Evolutionary conservation across 495 filamentous ascomycete species (phyloP).

Genomic region (Penicillium coffeae): DNA sequence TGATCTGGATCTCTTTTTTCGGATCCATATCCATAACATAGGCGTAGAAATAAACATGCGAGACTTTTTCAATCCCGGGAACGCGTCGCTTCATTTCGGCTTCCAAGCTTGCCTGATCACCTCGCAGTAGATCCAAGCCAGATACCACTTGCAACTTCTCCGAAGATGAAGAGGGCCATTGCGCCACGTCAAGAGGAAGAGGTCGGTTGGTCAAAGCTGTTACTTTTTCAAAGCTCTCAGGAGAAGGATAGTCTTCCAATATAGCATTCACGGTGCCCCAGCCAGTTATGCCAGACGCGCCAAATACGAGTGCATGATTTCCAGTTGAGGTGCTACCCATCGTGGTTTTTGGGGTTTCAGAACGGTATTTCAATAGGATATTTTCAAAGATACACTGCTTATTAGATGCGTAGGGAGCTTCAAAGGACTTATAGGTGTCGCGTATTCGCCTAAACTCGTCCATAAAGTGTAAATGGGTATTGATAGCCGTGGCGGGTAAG

Average conservation of each 20-base stretch:
- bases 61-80: constrained; percentile 34
- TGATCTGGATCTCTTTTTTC: too few species aligned
- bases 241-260: constrained; percentile 36
- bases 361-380: too few species aligned
- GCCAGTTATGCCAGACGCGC: constrained; percentile 37
- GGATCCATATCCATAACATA: too few species aligned
- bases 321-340: too few species aligned
- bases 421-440: too few species aligned
- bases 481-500: too few species aligned
- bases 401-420: too few species aligned
- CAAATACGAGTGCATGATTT: constrained; percentile 20
- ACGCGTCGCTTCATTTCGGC: constrained; percentile 34
- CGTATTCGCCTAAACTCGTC: too few species aligned
- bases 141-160: constrained; percentile 37
- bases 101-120: constrained; percentile 7
- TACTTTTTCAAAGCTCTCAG: constrained; percentile 36
- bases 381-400: too few species aligned
- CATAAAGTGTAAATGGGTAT: too few species aligned
- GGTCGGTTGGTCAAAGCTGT: constrained; percentile 44
- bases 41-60: constrained; percentile 45
- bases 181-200: constrained; percentile 29
- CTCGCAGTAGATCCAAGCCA: constrained; percentile 37
- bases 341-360: too few species aligned
- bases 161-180: constrained; percentile 39
- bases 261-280: constrained; percentile 46